phyloP scores from a whole-genome alignment of 2,329 filamentous ascomycete genomes.

The Phoma sp. region DNA sequence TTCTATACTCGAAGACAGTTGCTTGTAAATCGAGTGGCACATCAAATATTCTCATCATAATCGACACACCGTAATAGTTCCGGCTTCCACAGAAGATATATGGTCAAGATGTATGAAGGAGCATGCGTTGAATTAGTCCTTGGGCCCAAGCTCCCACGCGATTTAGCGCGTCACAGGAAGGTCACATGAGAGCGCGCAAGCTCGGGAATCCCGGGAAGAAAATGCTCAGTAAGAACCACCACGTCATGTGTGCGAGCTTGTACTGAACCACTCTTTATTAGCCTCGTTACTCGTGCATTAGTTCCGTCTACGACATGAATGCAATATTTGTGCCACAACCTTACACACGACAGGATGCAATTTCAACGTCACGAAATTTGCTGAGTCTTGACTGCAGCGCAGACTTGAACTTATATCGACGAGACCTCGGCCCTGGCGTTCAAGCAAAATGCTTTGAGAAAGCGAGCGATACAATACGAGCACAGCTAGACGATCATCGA shows the following conservation, averaged over 20 bases:
- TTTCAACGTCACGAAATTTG: constrained; percentile 20
- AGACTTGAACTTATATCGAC: constrained; percentile 29
- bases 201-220: constrained; percentile 3
- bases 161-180: constrained; percentile 3
- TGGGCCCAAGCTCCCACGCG: background rate
- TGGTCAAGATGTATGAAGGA: background rate
- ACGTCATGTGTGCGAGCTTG: constrained; percentile 1
- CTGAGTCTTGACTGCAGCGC: constrained; percentile 33
- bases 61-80: background rate
- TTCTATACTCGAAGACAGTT: no score
- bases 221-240: constrained; percentile 9
- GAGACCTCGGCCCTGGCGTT: constrained; percentile 32
- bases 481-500: constrained; percentile 31
- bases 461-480: constrained; percentile 28
- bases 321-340: constrained; percentile 17
- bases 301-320: background rate
- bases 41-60: no score
- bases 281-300: background rate
- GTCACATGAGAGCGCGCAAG: constrained; percentile 16
- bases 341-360: constrained; percentile 19
- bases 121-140: background rate
- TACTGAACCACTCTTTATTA: background rate
- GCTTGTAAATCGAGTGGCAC: no score
- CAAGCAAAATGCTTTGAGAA: constrained; percentile 29
- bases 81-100: background rate